Base-by-base conservation (phyloP, 352 stramenopile species). In the Phytophthora hibernalis region DNA sequence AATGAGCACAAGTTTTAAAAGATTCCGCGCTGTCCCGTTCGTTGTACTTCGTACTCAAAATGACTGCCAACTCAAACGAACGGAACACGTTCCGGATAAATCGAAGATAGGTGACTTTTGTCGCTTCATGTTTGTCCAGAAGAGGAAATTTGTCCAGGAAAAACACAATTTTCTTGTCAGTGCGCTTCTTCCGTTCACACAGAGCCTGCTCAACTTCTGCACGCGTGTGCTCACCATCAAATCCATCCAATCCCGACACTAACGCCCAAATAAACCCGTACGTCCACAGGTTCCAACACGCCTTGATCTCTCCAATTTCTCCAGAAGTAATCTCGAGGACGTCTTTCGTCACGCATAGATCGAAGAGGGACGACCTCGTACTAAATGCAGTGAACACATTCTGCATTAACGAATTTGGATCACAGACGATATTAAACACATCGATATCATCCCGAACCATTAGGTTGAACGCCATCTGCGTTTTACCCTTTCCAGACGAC, bases 381-480 rank as follows among this genome's bases (percentile, higher is more conserved):
- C 7, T 0, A 31, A 45, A 56, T 18, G 31, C 16, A 20, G n/a
- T 45, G 20, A 45, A 56, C 12, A 44, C 49, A 7, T 13, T 12
- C 31, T 45, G 49, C 18, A 21, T 38, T 3, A 1, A 16, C 9
- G 9, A 16, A 16, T 1, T 16, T 16, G 31, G 31, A 9, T 18
- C 26, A 6, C 24, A 51, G 16, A 43, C n/a, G 40, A 52, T 51
- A 40, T 61, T 52, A 51, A 61, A 61, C 12, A 61, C 53, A 5
- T 51, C 38, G 2, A 61, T 18, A 9, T 51, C 53, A 49, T 51
- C 24, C 21, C 53, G 38, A 20, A 18, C 53, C 53, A 61, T 61
- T 26, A 61, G 18, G 10, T 61, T 61, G 24, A 61, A 61, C 37
- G 53, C 53, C 53, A 61, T 61, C 18, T 61, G 53, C 5, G 22